Conservation (phyloP, 306 rosid genomes). For the Quercus cerris region DNA sequence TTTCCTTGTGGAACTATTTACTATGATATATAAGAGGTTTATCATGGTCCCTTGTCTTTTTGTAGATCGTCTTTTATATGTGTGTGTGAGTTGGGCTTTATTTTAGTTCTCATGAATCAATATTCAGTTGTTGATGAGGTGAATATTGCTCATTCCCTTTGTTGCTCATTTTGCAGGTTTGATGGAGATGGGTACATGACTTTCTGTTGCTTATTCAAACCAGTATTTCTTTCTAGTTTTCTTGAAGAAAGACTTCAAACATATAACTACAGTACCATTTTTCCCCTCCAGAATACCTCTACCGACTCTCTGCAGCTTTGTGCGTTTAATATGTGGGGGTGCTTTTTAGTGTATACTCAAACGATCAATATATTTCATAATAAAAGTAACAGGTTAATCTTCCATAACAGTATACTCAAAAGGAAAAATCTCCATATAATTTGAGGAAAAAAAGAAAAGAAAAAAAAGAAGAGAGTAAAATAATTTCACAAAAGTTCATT, state of each 20-base stretch:
- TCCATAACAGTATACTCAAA: neutral
- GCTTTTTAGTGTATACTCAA: neutral
- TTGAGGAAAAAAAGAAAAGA: neutral
- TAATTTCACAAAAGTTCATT: too few species aligned
- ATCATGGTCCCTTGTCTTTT: too few species aligned
- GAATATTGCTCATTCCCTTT: slow-evolving; percentile 30
- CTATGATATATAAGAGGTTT: neutral
- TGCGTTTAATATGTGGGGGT: neutral
- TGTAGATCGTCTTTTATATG: too few species aligned
- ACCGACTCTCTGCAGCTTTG: neutral
- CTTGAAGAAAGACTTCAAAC: slow-evolving; percentile 8
- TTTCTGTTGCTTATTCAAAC: slow-evolving; percentile 20
- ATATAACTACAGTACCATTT: neutral
- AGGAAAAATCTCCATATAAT: neutral
- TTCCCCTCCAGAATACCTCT: neutral
- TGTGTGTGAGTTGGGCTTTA: too few species aligned
- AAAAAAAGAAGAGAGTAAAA: too few species aligned
- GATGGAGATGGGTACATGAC: slow-evolving; percentile 94
- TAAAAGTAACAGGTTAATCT: neutral
- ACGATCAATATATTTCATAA: neutral
- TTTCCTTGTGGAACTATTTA: neutral
- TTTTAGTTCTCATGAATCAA: too few species aligned
- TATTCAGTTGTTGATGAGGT: slow-evolving; percentile 2
- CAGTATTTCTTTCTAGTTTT: slow-evolving; percentile 12
- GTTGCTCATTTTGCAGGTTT: slow-evolving; percentile 62